Evolutionary conservation across 768 basidiomycete species (phyloP).

Genomic region (Trametes villosa): DNA sequence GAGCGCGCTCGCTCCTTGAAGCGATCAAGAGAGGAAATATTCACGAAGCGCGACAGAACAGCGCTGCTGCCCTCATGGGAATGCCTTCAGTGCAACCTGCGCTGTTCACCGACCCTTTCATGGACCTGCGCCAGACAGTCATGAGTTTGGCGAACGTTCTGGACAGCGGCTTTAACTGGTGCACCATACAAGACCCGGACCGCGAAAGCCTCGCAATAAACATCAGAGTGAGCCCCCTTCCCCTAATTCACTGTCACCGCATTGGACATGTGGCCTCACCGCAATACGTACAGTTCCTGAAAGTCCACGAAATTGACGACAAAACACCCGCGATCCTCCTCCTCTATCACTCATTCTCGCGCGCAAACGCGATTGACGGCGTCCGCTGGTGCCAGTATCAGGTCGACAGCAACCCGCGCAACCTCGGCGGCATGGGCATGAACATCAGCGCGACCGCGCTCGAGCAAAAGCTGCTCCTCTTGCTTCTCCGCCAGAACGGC

Average conservation of each 20-base stretch:
- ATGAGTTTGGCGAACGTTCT: conserved; percentile 16
- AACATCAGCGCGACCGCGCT: conserved; percentile 26
- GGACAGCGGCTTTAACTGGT: conserved; percentile 6
- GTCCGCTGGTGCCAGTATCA: conserved; percentile 6
- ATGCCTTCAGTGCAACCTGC: neutral
- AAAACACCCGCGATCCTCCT: conserved; percentile 21
- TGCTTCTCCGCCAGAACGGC: conserved; percentile 38
- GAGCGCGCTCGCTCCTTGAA: conserved; percentile 1
- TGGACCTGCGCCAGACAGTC: conserved; percentile 26
- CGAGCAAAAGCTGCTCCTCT: conserved; percentile 40
- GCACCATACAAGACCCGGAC: conserved; percentile 19
- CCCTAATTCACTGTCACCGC: neutral
- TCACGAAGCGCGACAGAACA: neutral
- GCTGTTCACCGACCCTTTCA: conserved; percentile 19
- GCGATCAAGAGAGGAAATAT: conserved; percentile 2
- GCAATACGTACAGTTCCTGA: conserved; percentile 13
- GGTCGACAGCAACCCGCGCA: neutral
- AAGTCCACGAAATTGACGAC: conserved; percentile 15
- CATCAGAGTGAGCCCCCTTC: conserved; percentile 17
- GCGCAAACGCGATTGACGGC: neutral
- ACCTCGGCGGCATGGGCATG: neutral
- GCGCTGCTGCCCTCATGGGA: neutral
- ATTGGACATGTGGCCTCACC: neutral
- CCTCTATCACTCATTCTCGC: conserved; percentile 14
- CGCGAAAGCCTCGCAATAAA: conserved; percentile 17